Conservation (phyloP, 441 rosid species). For the Dalechampia spathulata region DNA sequence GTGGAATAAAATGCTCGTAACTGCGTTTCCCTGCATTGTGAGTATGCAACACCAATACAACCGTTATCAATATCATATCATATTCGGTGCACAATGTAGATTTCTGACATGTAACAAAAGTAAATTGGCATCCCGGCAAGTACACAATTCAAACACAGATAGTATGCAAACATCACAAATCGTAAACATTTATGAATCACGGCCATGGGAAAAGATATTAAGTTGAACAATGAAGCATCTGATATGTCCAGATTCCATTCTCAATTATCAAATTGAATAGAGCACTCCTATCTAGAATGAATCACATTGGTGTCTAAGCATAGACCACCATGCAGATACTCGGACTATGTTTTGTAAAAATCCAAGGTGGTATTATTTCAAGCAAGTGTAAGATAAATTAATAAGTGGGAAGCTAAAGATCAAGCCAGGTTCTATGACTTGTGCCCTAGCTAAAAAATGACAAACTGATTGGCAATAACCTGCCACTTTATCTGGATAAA, state of each 20-base stretch:
- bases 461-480: too few relatives aligned
- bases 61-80: background rate
- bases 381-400: too few relatives aligned
- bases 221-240: background rate
- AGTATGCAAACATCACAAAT: background rate
- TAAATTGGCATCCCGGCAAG: background rate
- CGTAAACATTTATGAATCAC: background rate
- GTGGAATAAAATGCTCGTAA: constrained; percentile 91
- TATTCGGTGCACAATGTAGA: background rate
- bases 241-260: background rate
- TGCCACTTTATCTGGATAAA: too few relatives aligned
- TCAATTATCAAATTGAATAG: background rate
- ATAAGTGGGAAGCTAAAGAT: too few relatives aligned
- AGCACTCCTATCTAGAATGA: background rate
- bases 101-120: background rate
- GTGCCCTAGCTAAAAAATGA: too few relatives aligned
- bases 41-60: constrained; percentile 7
- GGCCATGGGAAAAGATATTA: background rate
- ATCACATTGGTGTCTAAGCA: background rate
- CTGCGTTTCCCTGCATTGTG: constrained; percentile 78
- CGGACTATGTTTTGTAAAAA: too few relatives aligned
- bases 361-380: too few relatives aligned
- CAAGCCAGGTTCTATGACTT: too few relatives aligned
- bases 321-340: too few relatives aligned
- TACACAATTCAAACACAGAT: background rate